phyloP scores from a whole-genome alignment of 1,139 yeast genomes.

The Hyphopichia buzzinii region DNA sequence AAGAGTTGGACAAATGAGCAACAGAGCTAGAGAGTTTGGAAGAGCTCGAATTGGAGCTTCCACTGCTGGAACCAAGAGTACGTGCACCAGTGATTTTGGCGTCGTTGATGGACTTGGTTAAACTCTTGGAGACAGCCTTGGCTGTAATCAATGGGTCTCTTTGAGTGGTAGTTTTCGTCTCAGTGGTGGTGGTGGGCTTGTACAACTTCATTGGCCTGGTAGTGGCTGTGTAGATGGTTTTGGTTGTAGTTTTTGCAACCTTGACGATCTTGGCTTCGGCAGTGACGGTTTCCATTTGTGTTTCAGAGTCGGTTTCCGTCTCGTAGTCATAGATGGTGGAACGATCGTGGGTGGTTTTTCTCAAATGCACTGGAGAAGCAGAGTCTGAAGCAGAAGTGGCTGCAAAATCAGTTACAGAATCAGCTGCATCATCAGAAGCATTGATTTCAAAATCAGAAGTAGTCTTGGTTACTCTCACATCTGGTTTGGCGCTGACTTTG shows the following conservation, averaged over 20 bases:
- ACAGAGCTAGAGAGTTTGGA: neutral
- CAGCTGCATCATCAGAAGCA: no score
- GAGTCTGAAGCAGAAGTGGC: slow-evolving; percentile 2
- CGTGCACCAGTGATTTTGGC: slow-evolving; percentile 8
- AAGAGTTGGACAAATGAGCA: neutral
- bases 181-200: slow-evolving; percentile 15
- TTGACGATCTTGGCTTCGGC: slow-evolving; percentile 13
- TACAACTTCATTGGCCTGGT: slow-evolving; percentile 19
- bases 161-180: slow-evolving; percentile 19
- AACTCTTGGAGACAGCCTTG: slow-evolving; percentile 13
- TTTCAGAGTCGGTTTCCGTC: slow-evolving; percentile 13
- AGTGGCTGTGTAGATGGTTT: slow-evolving; percentile 25
- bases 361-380: no score
- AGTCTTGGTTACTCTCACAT: no score
- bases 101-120: slow-evolving; percentile 5
- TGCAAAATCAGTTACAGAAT: neutral
- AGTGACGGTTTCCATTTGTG: slow-evolving; percentile 7
- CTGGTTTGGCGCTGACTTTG: no score
- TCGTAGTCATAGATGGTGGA: slow-evolving; percentile 12
- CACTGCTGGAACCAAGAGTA: slow-evolving; percentile 5
- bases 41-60: neutral
- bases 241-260: slow-evolving; percentile 25
- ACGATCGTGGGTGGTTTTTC: no score
- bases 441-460: no score
- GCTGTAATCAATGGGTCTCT: slow-evolving; percentile 29